Evolutionary conservation across 495 filamentous ascomycete species (phyloP), one percentile per base, ranked within the genome.

Genomic region (Schizothecium vesticola): DNA sequence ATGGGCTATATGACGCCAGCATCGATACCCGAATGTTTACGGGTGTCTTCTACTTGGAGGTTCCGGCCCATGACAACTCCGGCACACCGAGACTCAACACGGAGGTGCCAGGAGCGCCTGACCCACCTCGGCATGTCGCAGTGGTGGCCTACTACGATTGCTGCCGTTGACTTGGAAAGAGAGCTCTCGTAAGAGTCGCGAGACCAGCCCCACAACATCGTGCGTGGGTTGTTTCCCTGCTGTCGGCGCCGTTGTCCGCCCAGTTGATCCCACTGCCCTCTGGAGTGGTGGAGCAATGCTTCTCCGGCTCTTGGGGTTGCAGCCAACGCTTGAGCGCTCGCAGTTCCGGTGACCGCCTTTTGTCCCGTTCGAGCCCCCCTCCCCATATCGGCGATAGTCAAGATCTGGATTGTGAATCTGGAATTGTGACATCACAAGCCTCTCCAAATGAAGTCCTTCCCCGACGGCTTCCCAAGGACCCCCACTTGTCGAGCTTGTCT

Each of bases 221-320:
- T n/a, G 19, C 28, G 31, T 33, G 31, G 28, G 28, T 29, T 29
- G 28, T 29, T 19, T 43, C 43, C 36, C 5, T 43, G 36, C 2
- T n/a, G 43, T 3, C 43, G 43, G 43, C 31, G 12, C 12, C 31
- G 12, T 36, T 36, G 31, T 36, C 12, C 6, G 11, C 31, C 58
- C 67, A 3, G 33, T 33, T 69, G 64, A 68, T 62, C 66, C 23
- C n/a, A 43, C 25, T 22, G 43, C 26, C 43, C 60, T 51, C 43
- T 51, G 43, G 43, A 51, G 43, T 51, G 43, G 43, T 51, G 43
- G 43, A 51, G 43, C 43, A 51, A 51, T 51, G 43, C 43, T 51
- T 51, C 43, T 51, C 43, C 43, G 43, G 16, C 36, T n/a, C 43
- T 51, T 51, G 43, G 43, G 43, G 43, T 51, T 51, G 43, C 43